Evolutionary conservation across 306 rosid species (phyloP).

Genomic region (Trifolium subterraneum): DNA sequence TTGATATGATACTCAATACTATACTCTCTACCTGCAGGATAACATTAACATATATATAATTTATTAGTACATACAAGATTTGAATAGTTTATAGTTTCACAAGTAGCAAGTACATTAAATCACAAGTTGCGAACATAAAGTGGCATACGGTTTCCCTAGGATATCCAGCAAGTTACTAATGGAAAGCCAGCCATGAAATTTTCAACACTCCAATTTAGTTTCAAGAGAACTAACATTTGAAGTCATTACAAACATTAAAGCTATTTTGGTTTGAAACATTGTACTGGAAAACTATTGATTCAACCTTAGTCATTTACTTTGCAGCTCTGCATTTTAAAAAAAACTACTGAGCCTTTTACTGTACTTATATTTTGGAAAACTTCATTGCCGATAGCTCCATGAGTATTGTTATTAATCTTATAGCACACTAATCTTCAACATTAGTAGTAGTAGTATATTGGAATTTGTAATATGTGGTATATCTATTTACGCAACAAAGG

Average conservation of each 20-base stretch:
- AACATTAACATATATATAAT: not conserved
- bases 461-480: slow-evolving; percentile 11
- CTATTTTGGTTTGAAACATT: slow-evolving; percentile 10
- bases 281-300: slow-evolving; percentile 19
- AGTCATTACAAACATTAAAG: slow-evolving; percentile 16
- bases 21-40: slow-evolving; percentile 95
- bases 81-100: slow-evolving; percentile 20
- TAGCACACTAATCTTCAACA: not conserved
- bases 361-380: not conserved
- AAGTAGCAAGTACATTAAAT: slow-evolving; percentile 15
- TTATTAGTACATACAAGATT: not conserved
- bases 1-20: slow-evolving; percentile 96
- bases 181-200: slow-evolving; percentile 33
- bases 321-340: not conserved
- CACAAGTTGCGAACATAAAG: not conserved
- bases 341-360: not conserved
- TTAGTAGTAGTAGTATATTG: not conserved
- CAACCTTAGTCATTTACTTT: not conserved
- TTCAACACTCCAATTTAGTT: slow-evolving; percentile 38
- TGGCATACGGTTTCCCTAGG: slow-evolving; percentile 28
- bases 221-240: slow-evolving; percentile 1
- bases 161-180: slow-evolving; percentile 35
- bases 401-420: slow-evolving; percentile 4
- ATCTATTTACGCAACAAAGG: slow-evolving; percentile 15
- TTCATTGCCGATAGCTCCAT: not conserved